A percentile compares a stretch with the other conserved stretches of the same genome.
phyloP scores from a whole-genome alignment of 2,329 filamentous ascomycete genomes.

The Didymella exigua region DNA sequence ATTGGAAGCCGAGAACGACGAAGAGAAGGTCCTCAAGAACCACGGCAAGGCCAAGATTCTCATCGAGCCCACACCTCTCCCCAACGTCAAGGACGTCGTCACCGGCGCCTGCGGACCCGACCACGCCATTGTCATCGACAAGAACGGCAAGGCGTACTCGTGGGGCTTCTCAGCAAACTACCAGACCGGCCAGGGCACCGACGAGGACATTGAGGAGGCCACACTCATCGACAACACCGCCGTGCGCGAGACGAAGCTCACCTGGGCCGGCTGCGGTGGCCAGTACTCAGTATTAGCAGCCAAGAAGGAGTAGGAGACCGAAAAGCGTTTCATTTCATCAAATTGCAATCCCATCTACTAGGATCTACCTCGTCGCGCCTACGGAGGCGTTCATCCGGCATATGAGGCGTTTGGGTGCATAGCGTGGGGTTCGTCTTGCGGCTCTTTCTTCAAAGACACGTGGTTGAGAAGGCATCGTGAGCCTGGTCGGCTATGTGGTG shows the following conservation, averaged over 20 bases:
- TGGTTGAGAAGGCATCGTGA: background rate
- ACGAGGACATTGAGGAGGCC: constrained; percentile 79
- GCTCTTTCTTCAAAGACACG: constrained; percentile 13
- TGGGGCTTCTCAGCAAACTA: constrained; percentile 85
- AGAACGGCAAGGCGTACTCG: constrained; percentile 71
- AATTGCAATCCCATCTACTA: constrained; percentile 18
- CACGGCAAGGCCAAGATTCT: constrained; percentile 72
- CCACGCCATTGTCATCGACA: constrained; percentile 73
- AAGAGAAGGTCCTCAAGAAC: constrained; percentile 55
- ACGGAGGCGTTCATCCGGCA: constrained; percentile 14
- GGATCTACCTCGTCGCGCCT: constrained; percentile 7
- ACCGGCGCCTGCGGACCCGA: constrained; percentile 70
- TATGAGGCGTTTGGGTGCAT: constrained; percentile 30
- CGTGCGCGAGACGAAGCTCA: constrained; percentile 73
- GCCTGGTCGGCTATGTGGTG: constrained; percentile 5
- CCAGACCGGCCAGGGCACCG: constrained; percentile 77
- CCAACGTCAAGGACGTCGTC: constrained; percentile 62
- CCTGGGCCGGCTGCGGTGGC: constrained; percentile 83
- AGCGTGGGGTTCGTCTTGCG: constrained; percentile 16
- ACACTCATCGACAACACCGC: constrained; percentile 86
- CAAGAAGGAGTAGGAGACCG: constrained; percentile 30
- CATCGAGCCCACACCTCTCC: constrained; percentile 66
- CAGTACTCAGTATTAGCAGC: constrained; percentile 74
- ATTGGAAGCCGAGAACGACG: constrained; percentile 48
- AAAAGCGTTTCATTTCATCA: background rate